phyloP scores from a whole-genome alignment of 176 grass and related monocot genomes.

The Triticum turgidum region DNA sequence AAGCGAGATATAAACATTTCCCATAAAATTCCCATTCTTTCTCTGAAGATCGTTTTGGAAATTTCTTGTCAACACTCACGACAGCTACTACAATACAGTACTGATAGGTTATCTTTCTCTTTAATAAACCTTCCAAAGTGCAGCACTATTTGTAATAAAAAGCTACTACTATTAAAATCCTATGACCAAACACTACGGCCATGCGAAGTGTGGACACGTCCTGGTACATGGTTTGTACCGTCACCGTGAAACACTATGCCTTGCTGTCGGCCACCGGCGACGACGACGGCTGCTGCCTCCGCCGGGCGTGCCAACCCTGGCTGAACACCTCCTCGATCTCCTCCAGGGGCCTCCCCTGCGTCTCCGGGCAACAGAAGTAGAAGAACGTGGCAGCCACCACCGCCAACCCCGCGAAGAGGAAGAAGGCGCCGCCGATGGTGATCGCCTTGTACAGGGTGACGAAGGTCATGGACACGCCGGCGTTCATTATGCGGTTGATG shows the following conservation, averaged over 20 bases:
- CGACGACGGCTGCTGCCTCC: background rate
- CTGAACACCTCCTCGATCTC: conserved; percentile 50
- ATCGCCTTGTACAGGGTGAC: conserved; percentile 51
- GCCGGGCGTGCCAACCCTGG: background rate
- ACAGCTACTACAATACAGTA: too few relatives aligned
- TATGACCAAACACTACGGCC: background rate
- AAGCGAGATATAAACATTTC: too few relatives aligned
- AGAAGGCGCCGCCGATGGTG: conserved; percentile 59
- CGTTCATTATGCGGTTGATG: conserved; percentile 51
- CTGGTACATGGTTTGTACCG: too few relatives aligned
- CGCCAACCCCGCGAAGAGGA: conserved; percentile 46
- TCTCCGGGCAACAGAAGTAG: conserved; percentile 42
- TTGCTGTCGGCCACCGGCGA: background rate
- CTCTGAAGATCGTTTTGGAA: too few relatives aligned
- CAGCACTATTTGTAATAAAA: too few relatives aligned
- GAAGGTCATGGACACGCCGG: conserved; percentile 58
- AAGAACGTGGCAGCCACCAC: conserved; percentile 36
- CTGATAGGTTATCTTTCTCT: too few relatives aligned
- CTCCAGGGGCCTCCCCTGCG: conserved; percentile 44
- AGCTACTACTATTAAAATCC: too few relatives aligned
- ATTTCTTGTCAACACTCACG: too few relatives aligned
- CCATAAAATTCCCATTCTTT: too few relatives aligned
- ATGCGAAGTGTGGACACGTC: too few relatives aligned
- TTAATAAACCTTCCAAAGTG: too few relatives aligned
- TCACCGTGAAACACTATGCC: background rate